A percentile compares a stretch with the other conserved stretches of the same genome.
phyloP scores from a whole-genome alignment of 225 moss, liverwort and hornwort genomes.

The Marchantia paleacea region DNA sequence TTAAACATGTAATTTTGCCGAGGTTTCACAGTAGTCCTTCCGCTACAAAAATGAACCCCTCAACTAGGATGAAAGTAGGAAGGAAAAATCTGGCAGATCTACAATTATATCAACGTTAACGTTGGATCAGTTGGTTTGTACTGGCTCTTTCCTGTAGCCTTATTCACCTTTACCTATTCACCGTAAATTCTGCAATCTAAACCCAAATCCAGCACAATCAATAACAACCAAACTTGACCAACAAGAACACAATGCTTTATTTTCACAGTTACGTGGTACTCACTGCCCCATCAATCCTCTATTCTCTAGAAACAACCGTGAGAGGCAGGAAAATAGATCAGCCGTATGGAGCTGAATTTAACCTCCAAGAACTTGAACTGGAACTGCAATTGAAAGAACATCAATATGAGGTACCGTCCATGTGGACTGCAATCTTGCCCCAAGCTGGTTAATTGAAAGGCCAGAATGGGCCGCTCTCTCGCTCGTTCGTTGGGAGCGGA shows the following conservation, averaged over 20 bases:
- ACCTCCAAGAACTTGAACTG: slow-evolving; percentile 20
- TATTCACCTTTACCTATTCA: no score
- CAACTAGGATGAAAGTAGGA: no score
- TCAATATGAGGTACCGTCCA: slow-evolving; percentile 30
- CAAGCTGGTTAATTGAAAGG: neutral
- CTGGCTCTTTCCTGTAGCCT: no score
- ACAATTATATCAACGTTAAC: no score
- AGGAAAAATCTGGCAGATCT: no score
- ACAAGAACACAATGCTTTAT: slow-evolving; percentile 3
- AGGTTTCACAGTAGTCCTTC: no score
- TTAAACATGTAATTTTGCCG: no score
- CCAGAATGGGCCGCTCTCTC: neutral
- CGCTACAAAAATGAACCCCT: no score
- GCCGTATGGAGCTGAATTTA: slow-evolving; percentile 2
- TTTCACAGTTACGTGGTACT: neutral
- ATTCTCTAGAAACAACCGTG: neutral
- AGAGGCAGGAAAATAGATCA: slow-evolving; percentile 15
- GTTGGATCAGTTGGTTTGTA: no score
- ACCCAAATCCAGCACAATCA: no score
- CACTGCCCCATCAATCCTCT: slow-evolving; percentile 13
- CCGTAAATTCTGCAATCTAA: no score
- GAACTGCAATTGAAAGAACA: slow-evolving; percentile 44
- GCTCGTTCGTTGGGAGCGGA: slow-evolving; percentile 19
- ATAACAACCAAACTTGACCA: neutral
- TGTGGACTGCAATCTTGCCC: slow-evolving; percentile 7